These are phyloP conservation scores for Diutina rugosa DNA, from an alignment of 1,139 yeast genomes.

Conservation along the genomic window DNA sequence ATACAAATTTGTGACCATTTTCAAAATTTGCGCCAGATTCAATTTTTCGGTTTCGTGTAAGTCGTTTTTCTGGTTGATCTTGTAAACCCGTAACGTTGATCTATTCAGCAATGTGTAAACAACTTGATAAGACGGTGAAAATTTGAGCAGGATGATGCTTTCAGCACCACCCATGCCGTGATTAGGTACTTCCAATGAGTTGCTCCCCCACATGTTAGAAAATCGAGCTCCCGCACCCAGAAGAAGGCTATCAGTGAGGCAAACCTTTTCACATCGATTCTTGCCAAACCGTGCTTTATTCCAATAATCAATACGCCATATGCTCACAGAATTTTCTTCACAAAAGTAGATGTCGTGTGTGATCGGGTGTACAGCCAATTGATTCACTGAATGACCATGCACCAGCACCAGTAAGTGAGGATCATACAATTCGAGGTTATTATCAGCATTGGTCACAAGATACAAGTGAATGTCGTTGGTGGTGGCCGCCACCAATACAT, in stretches of 20 bases:
- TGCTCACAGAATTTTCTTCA: slow-evolving; percentile 42
- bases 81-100: slow-evolving; percentile 74
- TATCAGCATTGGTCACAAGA: slow-evolving; percentile 37
- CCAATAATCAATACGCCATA: slow-evolving; percentile 86
- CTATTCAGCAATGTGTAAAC: slow-evolving; percentile 75
- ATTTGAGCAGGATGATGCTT: slow-evolving; percentile 44
- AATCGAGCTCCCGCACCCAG: slow-evolving; percentile 7
- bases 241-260: slow-evolving; percentile 60
- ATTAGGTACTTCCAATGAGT: slow-evolving; percentile 2
- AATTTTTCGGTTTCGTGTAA: slow-evolving; percentile 26
- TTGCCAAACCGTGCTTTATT: slow-evolving; percentile 81
- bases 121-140: slow-evolving; percentile 68
- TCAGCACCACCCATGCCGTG: slow-evolving; percentile 26
- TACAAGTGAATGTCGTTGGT: slow-evolving; percentile 66
- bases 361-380: slow-evolving; percentile 42
- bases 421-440: slow-evolving; percentile 57
- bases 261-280: slow-evolving; percentile 70
- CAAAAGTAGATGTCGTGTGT: slow-evolving; percentile 77
- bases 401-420: slow-evolving; percentile 74
- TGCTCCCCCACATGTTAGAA: slow-evolving; percentile 17
- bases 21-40: slow-evolving; percentile 36
- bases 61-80: slow-evolving; percentile 28
- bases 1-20: slow-evolving; percentile 46
- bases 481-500: slow-evolving; percentile 68
- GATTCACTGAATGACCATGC: slow-evolving; percentile 64